Conservation (phyloP, 805 yeast genomes). For the Millerago galiae region DNA sequence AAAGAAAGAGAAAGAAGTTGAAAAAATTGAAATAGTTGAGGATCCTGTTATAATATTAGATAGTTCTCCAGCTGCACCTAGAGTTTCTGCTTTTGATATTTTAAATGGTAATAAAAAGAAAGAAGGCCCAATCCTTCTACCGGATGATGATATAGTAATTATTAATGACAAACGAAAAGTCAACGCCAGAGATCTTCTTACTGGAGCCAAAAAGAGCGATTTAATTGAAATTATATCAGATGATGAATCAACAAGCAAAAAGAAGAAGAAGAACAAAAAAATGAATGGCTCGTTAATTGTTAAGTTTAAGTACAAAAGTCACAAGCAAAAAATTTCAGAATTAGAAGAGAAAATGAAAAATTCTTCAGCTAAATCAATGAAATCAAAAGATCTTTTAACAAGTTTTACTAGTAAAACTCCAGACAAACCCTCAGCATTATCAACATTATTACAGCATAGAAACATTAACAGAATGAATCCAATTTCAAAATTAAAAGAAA, state of each 20-base stretch:
- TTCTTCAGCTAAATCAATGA: conserved; percentile 8
- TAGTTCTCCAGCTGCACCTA: background rate
- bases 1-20: background rate
- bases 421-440: conserved; percentile 9
- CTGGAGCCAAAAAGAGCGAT: background rate
- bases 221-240: conserved; percentile 15
- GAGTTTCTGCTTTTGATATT: background rate
- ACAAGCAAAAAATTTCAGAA: conserved; percentile 12
- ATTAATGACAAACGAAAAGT: background rate
- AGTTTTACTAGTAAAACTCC: conserved; percentile 3
- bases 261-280: conserved; percentile 2
- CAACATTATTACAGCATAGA: conserved; percentile 7
- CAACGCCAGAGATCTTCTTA: conserved; percentile 1
- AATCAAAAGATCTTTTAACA: conserved; percentile 16
- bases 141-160: background rate
- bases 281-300: conserved; percentile 6
- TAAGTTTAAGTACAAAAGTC: conserved; percentile 16
- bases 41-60: background rate
- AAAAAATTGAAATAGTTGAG: background rate
- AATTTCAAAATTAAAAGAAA: conserved; percentile 17
- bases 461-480: conserved; percentile 9
- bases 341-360: conserved; percentile 19
- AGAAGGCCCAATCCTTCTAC: background rate
- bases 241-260: conserved; percentile 2
- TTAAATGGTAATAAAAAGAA: background rate